These are phyloP conservation scores for Neurospora cerealis DNA, from an alignment of 495 filamentous ascomycete genomes.

Conservation along the genomic window DNA sequence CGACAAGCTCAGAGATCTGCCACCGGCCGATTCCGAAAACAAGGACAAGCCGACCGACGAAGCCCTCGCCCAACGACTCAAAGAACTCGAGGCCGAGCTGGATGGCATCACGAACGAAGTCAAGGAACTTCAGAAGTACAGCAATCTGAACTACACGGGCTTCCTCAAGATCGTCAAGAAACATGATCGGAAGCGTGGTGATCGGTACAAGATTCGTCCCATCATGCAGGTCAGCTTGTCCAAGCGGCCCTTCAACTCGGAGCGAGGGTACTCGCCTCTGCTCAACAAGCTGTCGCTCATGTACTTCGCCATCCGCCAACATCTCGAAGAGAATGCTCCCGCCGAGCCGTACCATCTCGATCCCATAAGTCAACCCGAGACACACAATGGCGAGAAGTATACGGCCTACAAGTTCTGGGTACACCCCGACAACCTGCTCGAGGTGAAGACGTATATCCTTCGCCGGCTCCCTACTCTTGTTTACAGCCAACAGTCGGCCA, in stretches of 20 bases:
- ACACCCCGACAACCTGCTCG: conserved; percentile 84
- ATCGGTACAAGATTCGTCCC: conserved; percentile 74
- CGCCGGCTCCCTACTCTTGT: conserved; percentile 82
- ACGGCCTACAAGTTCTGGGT: conserved; percentile 98
- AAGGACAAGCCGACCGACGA: conserved; percentile 26
- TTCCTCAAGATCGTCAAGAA: conserved; percentile 98
- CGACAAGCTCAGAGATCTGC: conserved; percentile 49
- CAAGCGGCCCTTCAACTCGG: conserved; percentile 85
- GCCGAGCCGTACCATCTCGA: conserved; percentile 22
- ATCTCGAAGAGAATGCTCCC: conserved; percentile 45
- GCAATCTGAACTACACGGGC: conserved; percentile 91
- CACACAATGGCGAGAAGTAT: conserved; percentile 55
- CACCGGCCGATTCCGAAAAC: conserved; percentile 25
- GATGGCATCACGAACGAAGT: conserved; percentile 83
- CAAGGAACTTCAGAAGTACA: conserved; percentile 89
- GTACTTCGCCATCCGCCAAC: conserved; percentile 88
- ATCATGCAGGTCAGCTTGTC: conserved; percentile 82
- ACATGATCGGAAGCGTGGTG: conserved; percentile 81
- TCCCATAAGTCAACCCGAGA: conserved; percentile 29
- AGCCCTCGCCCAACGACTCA: conserved; percentile 45
- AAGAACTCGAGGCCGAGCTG: conserved; percentile 65
- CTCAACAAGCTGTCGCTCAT: conserved; percentile 85
- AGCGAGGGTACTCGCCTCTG: conserved; percentile 78
- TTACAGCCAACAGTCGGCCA: conserved; percentile 79
- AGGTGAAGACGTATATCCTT: conserved; percentile 90